These are phyloP conservation scores for Pseudozyma hubeiensis DNA, from an alignment of 1,284 basidiomycete species.

Conservation along the genomic window DNA sequence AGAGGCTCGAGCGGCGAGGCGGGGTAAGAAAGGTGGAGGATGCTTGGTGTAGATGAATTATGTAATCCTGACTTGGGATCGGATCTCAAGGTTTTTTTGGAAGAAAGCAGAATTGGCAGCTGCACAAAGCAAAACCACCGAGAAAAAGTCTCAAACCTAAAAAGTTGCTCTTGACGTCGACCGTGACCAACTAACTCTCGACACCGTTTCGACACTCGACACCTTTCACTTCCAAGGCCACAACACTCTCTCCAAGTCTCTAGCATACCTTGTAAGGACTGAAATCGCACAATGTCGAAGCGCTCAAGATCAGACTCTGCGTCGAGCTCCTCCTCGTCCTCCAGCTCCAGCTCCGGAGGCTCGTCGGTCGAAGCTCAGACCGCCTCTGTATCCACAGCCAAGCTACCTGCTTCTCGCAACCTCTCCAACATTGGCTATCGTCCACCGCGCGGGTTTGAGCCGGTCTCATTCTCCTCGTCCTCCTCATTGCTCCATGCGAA, in stretches of 20 bases:
- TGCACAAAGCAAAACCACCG: no score
- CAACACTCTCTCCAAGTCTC: neutral
- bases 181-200: no score
- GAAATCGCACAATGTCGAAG: conserved; percentile 20
- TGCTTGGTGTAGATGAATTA: neutral
- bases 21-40: conserved; percentile 1
- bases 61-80: conserved; percentile 1
- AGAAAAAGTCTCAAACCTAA: neutral
- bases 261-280: neutral
- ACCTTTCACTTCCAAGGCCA: neutral
- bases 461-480: conserved; percentile 25
- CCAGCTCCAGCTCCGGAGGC: conserved; percentile 40
- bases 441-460: conserved; percentile 43
- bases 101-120: neutral
- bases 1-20: neutral
- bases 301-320: conserved; percentile 39
- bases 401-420: conserved; percentile 29
- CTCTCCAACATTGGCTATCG: conserved; percentile 41
- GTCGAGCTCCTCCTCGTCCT: conserved; percentile 38
- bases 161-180: neutral
- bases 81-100: conserved; percentile 3
- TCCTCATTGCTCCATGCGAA: conserved; percentile 27
- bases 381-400: conserved; percentile 26
- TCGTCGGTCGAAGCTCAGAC: conserved; percentile 33
- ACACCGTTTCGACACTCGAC: no score